Percentiles rank a stretch among this genome's conserved stretches.
phyloP scores from a whole-genome alignment of 495 filamentous ascomycete species.

The Venustampulla echinocandica region DNA sequence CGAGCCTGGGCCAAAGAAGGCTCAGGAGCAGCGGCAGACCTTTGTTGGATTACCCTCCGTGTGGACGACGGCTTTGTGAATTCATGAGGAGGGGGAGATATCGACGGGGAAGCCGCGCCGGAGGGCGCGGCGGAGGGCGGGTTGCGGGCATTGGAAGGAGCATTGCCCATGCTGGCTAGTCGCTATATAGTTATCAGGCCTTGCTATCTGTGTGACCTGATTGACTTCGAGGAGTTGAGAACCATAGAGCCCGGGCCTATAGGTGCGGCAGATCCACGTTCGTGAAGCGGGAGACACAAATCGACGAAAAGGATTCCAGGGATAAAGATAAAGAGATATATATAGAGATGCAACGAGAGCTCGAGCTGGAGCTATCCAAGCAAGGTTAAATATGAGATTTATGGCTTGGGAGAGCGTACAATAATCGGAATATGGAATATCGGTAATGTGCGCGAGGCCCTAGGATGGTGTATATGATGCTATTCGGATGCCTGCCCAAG shows the following conservation, averaged over 20 bases:
- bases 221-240: conserved; percentile 7
- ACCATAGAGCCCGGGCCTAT: conserved; percentile 10
- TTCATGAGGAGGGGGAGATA: conserved; percentile 24
- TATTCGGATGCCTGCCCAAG: too few relatives aligned
- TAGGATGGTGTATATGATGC: too few relatives aligned
- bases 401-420: too few relatives aligned
- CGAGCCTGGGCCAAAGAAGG: conserved; percentile 45
- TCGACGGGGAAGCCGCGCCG: conserved; percentile 10
- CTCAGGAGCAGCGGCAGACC: conserved; percentile 43
- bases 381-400: too few relatives aligned
- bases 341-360: too few relatives aligned
- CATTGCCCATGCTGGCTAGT: conserved; percentile 32
- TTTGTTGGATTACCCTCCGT: conserved; percentile 24
- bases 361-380: too few relatives aligned
- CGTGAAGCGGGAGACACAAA: too few relatives aligned
- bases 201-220: conserved; percentile 1
- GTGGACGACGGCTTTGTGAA: conserved; percentile 21
- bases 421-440: too few relatives aligned
- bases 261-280: too few relatives aligned
- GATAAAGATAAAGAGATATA: too few relatives aligned
- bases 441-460: too few relatives aligned
- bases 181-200: not conserved
- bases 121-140: conserved; percentile 18
- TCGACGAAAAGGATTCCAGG: too few relatives aligned
- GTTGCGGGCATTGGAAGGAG: conserved; percentile 29